Conservation (phyloP, 73 alveolate genomes). For the Halteria grandinella region DNA sequence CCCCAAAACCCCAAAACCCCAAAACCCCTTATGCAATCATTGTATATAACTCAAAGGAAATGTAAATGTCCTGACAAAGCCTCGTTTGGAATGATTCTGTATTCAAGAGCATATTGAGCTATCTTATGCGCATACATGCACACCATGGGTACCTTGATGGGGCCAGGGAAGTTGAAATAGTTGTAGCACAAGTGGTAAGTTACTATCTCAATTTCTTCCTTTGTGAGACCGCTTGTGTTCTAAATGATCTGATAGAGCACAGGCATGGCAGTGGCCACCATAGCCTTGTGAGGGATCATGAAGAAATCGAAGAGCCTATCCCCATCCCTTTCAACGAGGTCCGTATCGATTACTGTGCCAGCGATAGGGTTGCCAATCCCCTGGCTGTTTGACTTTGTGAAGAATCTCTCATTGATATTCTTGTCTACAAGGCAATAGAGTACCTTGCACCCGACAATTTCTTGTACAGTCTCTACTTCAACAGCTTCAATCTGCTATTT, state of each 20-base stretch:
- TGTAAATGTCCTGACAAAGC: no score
- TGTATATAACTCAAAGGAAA: no score
- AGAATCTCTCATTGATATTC: conserved; percentile 30
- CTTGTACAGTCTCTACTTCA: neutral
- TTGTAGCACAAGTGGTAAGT: conserved; percentile 83
- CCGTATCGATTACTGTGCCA: conserved; percentile 43
- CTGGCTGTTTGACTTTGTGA: conserved; percentile 26
- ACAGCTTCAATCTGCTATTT: neutral
- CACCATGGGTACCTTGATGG: conserved; percentile 89
- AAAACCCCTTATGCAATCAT: no score
- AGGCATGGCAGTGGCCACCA: neutral
- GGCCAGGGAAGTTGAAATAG: conserved; percentile 82
- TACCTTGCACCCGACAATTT: no score
- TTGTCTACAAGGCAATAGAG: conserved; percentile 2
- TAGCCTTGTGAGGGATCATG: conserved; percentile 9
- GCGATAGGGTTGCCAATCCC: conserved; percentile 33
- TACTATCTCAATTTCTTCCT: conserved; percentile 54
- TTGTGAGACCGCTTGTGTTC: neutral
- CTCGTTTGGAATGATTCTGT: no score
- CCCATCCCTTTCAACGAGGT: conserved; percentile 21
- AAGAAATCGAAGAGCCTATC: conserved; percentile 25
- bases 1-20: no score
- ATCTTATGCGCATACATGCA: conserved; percentile 84
- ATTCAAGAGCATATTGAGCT: neutral
- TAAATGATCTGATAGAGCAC: neutral